Evolutionary conservation across 306 rosid species (phyloP), one percentile per base, ranked within the genome.

Genomic region (Vachellia collinsii): DNA sequence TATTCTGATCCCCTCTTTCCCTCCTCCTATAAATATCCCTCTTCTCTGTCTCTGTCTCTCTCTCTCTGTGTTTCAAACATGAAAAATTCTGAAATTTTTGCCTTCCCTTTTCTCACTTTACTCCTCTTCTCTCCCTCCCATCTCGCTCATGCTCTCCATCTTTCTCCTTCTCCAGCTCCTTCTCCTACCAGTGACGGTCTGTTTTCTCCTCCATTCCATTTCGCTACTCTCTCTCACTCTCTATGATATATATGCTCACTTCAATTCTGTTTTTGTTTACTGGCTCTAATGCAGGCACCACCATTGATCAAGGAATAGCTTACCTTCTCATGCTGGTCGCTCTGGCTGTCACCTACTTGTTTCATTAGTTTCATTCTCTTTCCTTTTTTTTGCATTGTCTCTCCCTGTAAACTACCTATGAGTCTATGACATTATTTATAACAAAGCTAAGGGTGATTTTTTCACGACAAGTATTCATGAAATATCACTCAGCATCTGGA

Each of bases 291-390:
- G 39, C 85, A 91, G 93, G 93, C 29, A 44, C 87, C 6, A 87
- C 92, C 12, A 63, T 89, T 41, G 97, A 92, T 84, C 97, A 92
- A 88, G 97, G 93, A 73, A 62, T 90, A 72, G 94, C 91, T 72
- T 92, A 89, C 79, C 19, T 80, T 59, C 94, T 92, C 16, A 81
- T 92, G 83, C 0, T 89, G n/a, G 76, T 90, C 77, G 97, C 97
- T 34, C 81, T 92, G 13, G 94, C 86, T 22, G 64, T 92, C 37
- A 89, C 97, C 3, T 92, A 92, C 81, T 79, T 86, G 29, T 3
- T 89, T 42, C 97, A 92, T 63, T 92, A 50, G 41, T 12, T 17
- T 43, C 16, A 36, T 50, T 29, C 39, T 50, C 19, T 50, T 50
- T 25, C 58, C 77, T 67, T 3, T 19, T 54, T 1, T 54, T 54